phyloP scores from a whole-genome alignment of 1,139 yeast species.

The Yamadazyma dendronema region DNA sequence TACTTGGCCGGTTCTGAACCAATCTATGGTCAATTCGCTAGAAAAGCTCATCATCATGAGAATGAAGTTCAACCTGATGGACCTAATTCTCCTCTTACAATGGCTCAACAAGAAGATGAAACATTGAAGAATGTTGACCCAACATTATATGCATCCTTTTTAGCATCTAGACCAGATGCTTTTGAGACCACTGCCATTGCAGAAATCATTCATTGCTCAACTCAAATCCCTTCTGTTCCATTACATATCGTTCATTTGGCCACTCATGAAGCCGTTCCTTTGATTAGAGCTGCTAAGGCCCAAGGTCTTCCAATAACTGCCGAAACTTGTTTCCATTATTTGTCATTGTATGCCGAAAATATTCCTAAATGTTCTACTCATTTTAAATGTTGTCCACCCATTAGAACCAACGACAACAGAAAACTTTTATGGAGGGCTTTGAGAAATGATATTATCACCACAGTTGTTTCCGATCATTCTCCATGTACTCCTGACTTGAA shows the following conservation, averaged over 20 bases:
- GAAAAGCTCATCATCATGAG: slow-evolving; percentile 38
- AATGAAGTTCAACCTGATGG: slow-evolving; percentile 5
- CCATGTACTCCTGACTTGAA: slow-evolving; percentile 94
- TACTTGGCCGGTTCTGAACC: slow-evolving; percentile 59
- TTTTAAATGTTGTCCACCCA: slow-evolving; percentile 94
- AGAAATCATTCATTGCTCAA: slow-evolving; percentile 63
- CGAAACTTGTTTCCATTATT: slow-evolving; percentile 92
- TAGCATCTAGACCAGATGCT: slow-evolving; percentile 83
- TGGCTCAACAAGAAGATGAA: slow-evolving; percentile 45
- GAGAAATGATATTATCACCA: slow-evolving; percentile 60
- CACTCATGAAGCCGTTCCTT: slow-evolving; percentile 75
- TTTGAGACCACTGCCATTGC: slow-evolving; percentile 84
- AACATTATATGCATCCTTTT: slow-evolving; percentile 67
- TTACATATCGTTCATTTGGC: slow-evolving; percentile 90
- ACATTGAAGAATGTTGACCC: slow-evolving; percentile 54
- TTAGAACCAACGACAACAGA: slow-evolving; percentile 71
- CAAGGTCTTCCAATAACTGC: slow-evolving; percentile 64
- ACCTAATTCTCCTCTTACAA: slow-evolving; percentile 36
- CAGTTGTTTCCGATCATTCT: slow-evolving; percentile 92
- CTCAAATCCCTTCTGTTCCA: slow-evolving; percentile 59
- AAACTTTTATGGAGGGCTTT: slow-evolving; percentile 76
- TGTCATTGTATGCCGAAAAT: slow-evolving; percentile 71
- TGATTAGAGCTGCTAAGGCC: slow-evolving; percentile 62
- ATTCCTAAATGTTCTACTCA: slow-evolving; percentile 76
- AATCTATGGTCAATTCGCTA: slow-evolving; percentile 47